A percentile compares a stretch with the other conserved stretches of the same genome.
phyloP scores from a whole-genome alignment of 371 early-diverging fungal species.

The Mucor saturninus region DNA sequence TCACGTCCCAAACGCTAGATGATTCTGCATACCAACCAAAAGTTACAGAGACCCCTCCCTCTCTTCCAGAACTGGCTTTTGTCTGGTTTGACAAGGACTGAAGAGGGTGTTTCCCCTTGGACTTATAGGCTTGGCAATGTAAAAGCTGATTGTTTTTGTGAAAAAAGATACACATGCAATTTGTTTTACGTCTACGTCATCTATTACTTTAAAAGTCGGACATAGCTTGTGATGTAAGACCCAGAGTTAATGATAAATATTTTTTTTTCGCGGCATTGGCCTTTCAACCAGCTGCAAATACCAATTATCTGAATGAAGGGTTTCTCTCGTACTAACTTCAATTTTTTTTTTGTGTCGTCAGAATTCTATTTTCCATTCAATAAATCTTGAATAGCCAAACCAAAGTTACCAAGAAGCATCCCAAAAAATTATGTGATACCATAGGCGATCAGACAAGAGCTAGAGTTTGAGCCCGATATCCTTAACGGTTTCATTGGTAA shows the following conservation, averaged over 20 bases:
- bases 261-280: too few species aligned
- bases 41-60: constrained; percentile 19
- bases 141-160: too few species aligned
- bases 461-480: not conserved
- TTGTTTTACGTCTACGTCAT: too few species aligned
- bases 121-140: constrained; percentile 23
- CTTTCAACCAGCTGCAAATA: too few species aligned
- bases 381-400: too few species aligned
- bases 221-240: too few species aligned
- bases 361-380: too few species aligned
- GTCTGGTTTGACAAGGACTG: constrained; percentile 21
- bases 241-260: constrained; percentile 2
- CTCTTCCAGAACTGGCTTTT: constrained; percentile 18
- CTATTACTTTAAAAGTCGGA: too few species aligned
- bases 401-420: constrained; percentile 1
- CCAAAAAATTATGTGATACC: not conserved
- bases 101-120: constrained; percentile 20
- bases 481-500: not conserved
- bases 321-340: too few species aligned
- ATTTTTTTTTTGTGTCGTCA: constrained; percentile 5
- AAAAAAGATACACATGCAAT: too few species aligned
- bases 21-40: constrained; percentile 21
- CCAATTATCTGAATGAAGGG: too few species aligned
- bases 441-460: not conserved
- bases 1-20: constrained; percentile 3